Base-by-base conservation (phyloP, 441 rosid genomes). In the Syzygium syzygioides region DNA sequence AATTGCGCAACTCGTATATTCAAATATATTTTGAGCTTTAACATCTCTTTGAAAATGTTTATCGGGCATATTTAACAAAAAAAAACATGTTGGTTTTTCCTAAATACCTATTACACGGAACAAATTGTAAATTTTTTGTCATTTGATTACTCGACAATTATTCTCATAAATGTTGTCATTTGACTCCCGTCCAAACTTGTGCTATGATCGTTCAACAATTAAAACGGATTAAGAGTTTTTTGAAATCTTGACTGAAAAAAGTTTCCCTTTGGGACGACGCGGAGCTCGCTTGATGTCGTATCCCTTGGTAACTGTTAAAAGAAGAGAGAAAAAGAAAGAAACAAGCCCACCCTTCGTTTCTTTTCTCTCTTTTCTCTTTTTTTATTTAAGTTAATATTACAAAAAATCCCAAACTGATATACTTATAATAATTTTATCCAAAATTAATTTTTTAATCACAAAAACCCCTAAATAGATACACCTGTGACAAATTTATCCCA, bases 231-330 rank as follows among this genome's bases (percentile, higher is more conserved):
- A 17, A 32, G 8, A 20, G 17, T 13, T 7, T 18, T 0, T 17
- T 30, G 6, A 26, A 15, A 64, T 64, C 76, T 64, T 3, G 79
- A 4, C 25, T 2, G 79, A 34, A 34, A 34, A 66, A 68, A 71
- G 50, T 19, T 1, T 20, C 28, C 50, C 80, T 11, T 20, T 14
- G 50, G 48, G 13, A 71, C 50, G 50, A 34, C 80, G 80, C 28
- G 26, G 50, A 71, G 48, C 26, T 34, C 37, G 37, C 37, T 34
- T 10, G 28, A 41, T 10, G 50, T 71, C 80, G 48, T 34, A 34
- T 34, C 34, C 79, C 12, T 68, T 37, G 79, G 19, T 68, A 34
- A 92, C 97, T 95, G 96, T 93, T 92, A 3, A 4, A 32, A 57
- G 13, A 1, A 66, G 4, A 32, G 19, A 9, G 15, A 30, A 64